Percentiles rank a stretch among this genome's conserved stretches.
Conservation (phyloP, 169 alveolate species). For the Neospora caninum region DNA sequence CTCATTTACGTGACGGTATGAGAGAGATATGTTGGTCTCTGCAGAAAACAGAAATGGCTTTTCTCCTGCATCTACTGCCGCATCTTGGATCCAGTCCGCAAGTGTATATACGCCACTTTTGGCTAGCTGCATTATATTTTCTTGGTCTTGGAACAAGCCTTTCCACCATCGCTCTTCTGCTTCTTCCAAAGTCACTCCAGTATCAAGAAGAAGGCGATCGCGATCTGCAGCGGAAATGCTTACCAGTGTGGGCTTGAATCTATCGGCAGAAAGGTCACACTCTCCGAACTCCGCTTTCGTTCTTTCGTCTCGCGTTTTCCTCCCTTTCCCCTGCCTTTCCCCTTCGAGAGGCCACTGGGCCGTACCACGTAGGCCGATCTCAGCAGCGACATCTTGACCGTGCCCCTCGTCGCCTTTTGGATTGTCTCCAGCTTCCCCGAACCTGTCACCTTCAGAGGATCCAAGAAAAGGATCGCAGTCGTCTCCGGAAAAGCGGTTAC, state of each 20-base stretch:
- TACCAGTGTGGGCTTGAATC: neutral
- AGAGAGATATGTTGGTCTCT: neutral
- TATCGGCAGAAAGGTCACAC: neutral
- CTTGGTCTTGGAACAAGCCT: constrained; percentile 13
- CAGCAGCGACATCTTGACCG: neutral
- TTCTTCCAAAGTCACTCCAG: constrained; percentile 13
- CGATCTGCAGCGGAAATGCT: constrained; percentile 33
- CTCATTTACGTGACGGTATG: neutral
- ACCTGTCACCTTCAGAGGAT: neutral
- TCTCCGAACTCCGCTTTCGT: neutral
- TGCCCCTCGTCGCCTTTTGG: neutral
- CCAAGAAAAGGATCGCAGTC: neutral
- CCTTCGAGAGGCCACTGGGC: neutral
- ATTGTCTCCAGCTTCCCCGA: neutral
- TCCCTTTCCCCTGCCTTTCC: neutral
- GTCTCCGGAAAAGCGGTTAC: neutral
- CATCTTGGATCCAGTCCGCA: constrained; percentile 33
- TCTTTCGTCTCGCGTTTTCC: neutral
- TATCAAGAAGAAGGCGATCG: constrained; percentile 20
- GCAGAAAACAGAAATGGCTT: neutral
- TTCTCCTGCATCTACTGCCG: constrained; percentile 14
- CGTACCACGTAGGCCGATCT: neutral
- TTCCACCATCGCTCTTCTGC: constrained; percentile 40
- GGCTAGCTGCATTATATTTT: neutral
- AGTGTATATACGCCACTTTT: neutral